Percentiles rank a stretch among this genome's conserved stretches.
phyloP scores from a whole-genome alignment of 306 rosid species.

The Clitoria ternatea region DNA sequence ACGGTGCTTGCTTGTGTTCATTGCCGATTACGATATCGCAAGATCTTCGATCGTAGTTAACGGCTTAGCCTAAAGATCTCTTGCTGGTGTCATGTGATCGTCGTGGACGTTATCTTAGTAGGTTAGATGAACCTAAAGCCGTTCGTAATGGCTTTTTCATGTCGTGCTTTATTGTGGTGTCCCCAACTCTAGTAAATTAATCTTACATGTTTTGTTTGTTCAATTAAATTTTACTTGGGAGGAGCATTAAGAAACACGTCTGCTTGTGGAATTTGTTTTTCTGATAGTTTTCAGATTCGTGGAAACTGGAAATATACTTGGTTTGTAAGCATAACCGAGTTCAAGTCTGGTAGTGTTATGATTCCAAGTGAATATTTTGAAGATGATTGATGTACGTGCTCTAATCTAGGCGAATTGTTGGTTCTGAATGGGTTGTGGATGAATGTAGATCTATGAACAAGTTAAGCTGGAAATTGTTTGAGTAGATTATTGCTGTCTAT shows the following conservation, averaged over 20 bases:
- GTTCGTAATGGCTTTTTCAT: background rate
- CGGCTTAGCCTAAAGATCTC: background rate
- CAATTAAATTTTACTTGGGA: background rate
- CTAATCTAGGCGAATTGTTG: background rate
- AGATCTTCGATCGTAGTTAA: background rate
- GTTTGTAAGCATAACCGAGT: background rate
- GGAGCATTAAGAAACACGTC: background rate
- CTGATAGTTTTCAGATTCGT: background rate
- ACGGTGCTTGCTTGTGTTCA: background rate
- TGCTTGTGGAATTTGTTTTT: background rate
- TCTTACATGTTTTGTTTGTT: background rate
- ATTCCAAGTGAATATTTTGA: background rate
- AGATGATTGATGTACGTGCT: background rate
- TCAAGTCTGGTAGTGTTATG: background rate
- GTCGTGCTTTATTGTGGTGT: background rate
- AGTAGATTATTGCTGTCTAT: background rate
- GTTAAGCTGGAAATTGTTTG: background rate
- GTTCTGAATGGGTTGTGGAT: conserved; percentile 8
- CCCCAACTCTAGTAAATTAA: background rate
- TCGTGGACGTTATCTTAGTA: background rate
- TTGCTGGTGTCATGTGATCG: background rate
- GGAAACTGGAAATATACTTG: too few species aligned
- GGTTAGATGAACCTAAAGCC: background rate
- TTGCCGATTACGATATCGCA: background rate
- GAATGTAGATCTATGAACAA: background rate